Base-by-base conservation (phyloP, 495 filamentous ascomycete genomes). In the Penicillium lividum region DNA sequence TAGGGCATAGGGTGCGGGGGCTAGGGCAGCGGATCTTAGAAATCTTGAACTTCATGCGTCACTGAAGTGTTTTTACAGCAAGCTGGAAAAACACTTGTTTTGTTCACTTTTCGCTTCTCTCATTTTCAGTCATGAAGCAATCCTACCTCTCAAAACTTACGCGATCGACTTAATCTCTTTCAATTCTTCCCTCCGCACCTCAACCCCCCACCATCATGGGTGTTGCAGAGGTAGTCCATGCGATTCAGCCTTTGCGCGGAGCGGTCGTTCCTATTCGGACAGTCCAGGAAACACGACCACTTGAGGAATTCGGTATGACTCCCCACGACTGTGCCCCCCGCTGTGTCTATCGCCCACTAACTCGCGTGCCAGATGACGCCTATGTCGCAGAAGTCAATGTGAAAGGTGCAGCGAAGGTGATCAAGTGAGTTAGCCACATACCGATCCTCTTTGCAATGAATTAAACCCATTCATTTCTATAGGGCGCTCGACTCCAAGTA, bases 401-500 rank as follows among this genome's bases (percentile, higher is more conserved):
- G 31, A 80, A 77, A 66, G 66, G 66, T 46, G 79, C 78, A 9
- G 72, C 73, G 7, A 74, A 75, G 49, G 74, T 81, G 27, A 70
- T 78, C 54, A 83, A 79, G 80, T 81, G 53, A 56, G 74, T 7
- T 40, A 25, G 40, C 15, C 44, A 38, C 13, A 27, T 3, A 1
- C 9, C n/a, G 3, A 22, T 9, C n/a, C 11, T 22, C 42, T 8
- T 28, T 1, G 7, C 38, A 29, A 30, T 56, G 25, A 48, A 18
- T 18, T 3, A 40, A 27, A 18, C 27, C 18, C 27, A 16, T 33
- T 25, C 13, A 33, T 4, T 34, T 16, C 2, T 16, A 49, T 47
- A 82, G 78, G 64, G 70, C 63, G 31, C 67, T 82, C 31, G 77
- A 82, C 54, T 46, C 65, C 13, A 61, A 71, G 50, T 75, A 86